phyloP scores from a whole-genome alignment of 371 early-diverging fungal species.

The Mucor irregularis region DNA sequence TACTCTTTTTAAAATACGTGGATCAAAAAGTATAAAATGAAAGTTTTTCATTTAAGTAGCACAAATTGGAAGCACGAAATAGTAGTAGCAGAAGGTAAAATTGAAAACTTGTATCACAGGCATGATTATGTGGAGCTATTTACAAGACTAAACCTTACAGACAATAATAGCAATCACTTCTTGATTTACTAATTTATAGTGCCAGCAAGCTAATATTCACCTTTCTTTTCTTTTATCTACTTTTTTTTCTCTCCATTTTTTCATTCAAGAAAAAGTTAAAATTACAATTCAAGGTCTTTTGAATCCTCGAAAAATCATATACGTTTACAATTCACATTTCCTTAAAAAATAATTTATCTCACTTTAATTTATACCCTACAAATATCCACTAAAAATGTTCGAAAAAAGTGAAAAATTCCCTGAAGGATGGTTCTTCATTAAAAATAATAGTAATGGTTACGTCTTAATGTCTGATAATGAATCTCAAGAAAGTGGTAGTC shows the following conservation, averaged over 20 bases:
- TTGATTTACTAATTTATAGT: not conserved
- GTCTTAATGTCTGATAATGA: slow-evolving; percentile 48
- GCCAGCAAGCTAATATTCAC: not conserved
- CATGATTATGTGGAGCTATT: not conserved
- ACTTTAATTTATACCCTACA: no score
- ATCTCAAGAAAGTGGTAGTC: slow-evolving; percentile 30
- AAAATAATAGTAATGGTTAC: slow-evolving; percentile 52
- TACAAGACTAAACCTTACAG: not conserved
- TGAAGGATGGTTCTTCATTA: slow-evolving; percentile 64
- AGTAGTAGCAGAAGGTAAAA: not conserved
- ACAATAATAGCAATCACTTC: not conserved
- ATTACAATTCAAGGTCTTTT: no score
- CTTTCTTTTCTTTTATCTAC: not conserved
- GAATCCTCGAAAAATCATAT: no score
- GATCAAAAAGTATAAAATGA: not conserved
- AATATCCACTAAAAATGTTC: no score
- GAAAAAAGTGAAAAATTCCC: slow-evolving; percentile 42
- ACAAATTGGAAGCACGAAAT: not conserved
- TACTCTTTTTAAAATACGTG: not conserved
- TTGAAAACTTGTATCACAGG: not conserved
- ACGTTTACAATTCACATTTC: no score
- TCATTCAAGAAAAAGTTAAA: no score
- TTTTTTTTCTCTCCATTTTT: not conserved
- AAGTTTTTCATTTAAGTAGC: not conserved
- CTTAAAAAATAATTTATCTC: no score